Percentiles rank a stretch among this genome's conserved stretches.
phyloP scores from a whole-genome alignment of 192 early-diverging fungal genomes.

The Coemansia sp. region DNA sequence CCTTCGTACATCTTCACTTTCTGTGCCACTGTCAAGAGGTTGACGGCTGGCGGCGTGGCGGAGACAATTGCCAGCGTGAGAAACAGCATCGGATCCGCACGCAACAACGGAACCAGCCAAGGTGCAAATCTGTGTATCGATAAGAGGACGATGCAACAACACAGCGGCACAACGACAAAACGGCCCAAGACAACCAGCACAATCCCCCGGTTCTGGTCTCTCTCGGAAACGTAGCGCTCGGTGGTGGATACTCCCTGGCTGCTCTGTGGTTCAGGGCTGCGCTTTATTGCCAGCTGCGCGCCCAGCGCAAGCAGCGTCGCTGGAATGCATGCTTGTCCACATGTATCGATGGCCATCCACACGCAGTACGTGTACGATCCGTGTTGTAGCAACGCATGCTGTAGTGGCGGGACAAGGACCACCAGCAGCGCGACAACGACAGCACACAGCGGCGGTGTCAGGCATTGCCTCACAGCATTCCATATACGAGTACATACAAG shows the following conservation, averaged over 20 bases:
- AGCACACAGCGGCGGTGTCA: conserved; percentile 28
- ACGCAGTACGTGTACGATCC: conserved; percentile 27
- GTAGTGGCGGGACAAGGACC: conserved; percentile 21
- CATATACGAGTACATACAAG: not conserved
- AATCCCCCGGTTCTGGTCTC: conserved; percentile 23
- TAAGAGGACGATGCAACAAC: conserved; percentile 26
- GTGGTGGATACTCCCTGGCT: no score
- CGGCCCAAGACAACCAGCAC: conserved; percentile 41
- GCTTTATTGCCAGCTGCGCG: conserved; percentile 55
- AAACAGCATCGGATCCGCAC: conserved; percentile 62
- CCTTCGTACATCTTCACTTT: conserved; percentile 63
- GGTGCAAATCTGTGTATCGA: conserved; percentile 31
- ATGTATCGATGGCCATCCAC: conserved; percentile 59
- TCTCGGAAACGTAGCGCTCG: conserved; percentile 1
- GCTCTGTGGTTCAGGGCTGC: not conserved
- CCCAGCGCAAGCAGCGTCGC: conserved; percentile 70
- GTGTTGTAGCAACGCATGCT: conserved; percentile 14
- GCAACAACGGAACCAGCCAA: conserved; percentile 39
- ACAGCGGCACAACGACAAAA: conserved; percentile 39
- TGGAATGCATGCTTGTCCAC: conserved; percentile 72
- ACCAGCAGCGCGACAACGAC: conserved; percentile 20
- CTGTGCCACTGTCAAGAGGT: conserved; percentile 66
- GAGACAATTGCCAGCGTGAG: conserved; percentile 61
- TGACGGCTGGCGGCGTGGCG: conserved; percentile 66
- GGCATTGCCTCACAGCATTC: conserved; percentile 8